Base-by-base conservation (phyloP, 148 eudicot genomes). In the Chenopodium berlandieri region DNA sequence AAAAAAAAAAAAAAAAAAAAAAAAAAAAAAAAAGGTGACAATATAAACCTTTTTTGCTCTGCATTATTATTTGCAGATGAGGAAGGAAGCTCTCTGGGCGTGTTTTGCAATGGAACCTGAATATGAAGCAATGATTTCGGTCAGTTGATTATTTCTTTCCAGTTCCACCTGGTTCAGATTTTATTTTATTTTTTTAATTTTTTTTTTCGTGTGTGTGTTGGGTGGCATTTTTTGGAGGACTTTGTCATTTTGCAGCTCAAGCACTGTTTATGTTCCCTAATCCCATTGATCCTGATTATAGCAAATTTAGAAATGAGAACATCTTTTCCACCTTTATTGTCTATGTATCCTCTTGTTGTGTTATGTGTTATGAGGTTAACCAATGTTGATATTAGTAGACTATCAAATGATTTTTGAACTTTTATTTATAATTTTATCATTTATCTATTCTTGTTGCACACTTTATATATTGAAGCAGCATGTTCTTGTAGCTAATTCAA, bases 31-130 rank as follows among this genome's bases (percentile, higher is more conserved):
- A 25, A 81, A 75, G 47, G 52, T 11, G 16, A 7, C 77, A 27
- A 7, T 63, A 17, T 77, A 75, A 48, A n/a, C 27, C 12, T 52
- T 50, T 50, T 62, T 70, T 4, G 30, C 6, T 77, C 64, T 10
- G 65, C 4, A 1, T n/a, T 74, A 34, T 82, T 30, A 44, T 54
- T 25, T 83, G 89, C 83, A 95, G 99, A 92, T 94, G 89, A 89
- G 99, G 85, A 96, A 96, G 91, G 99, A 96, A 90, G 99, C 99
- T 80, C 94, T 96, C 58, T 94, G 97, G 97, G 99, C 99, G 27
- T 94, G 97, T 89, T 94, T 94, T 80, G 99, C 99, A 23, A 88
- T 94, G 98, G 95, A 75, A 71, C 99, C 99, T 75, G 69, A 73
- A 76, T 91, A 34, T 80, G 98, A 96, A 86, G 99, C 98, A 82